Base-by-base conservation (phyloP, 371 early-diverging fungal genomes). In the Lichtheimia ornata region DNA sequence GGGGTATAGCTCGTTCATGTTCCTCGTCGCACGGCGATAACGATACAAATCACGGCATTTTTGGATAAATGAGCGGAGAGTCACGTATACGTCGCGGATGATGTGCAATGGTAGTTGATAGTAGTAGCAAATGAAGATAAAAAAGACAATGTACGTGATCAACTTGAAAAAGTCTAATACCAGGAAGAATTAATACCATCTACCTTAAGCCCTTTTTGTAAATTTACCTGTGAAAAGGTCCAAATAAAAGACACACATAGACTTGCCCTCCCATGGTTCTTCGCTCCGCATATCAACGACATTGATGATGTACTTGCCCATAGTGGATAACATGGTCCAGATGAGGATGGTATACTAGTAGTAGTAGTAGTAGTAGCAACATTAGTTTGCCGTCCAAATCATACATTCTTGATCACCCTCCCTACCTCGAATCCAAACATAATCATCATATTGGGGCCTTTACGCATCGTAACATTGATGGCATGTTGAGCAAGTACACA, bases 1-100 rank as follows among this genome's bases (percentile, higher is more conserved):
- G 13, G 96, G 95, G 72, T 97, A 97, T 12, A 95, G 84, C 62
- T 91, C 85, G 59, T 98, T 90, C 97, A 98, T 97, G 70, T 96
- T 95, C 17, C 88, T 87, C 13, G 96, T 96, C 0, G 98, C 98
- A 45, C 91, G 88, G 15, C 94, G 86, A 74, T 96, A 97, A 54
- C 95, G 90, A 40, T 95, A 74, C 56, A 96, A 71, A 71, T 96
- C 95, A 43, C 88, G 82, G 73, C 91, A 91, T 64, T 93, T 92
- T 65, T 90, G 90, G 20, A 94, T 61, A 57, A 98, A 95, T 25
- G 92, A 92, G 13, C 94, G 87, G 61, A 92, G 81, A 5, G 97
- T 97, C 58, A 96, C 85, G 71, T 98, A 98, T 0, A 98, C 84
- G 65, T 98, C 97, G 51, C 97, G 91, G 41, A 98, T 81, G 56